Percentiles rank a stretch among this genome's conserved stretches.
phyloP scores from a whole-genome alignment of 768 basidiomycete species.

The Mycena rebaudengoi region DNA sequence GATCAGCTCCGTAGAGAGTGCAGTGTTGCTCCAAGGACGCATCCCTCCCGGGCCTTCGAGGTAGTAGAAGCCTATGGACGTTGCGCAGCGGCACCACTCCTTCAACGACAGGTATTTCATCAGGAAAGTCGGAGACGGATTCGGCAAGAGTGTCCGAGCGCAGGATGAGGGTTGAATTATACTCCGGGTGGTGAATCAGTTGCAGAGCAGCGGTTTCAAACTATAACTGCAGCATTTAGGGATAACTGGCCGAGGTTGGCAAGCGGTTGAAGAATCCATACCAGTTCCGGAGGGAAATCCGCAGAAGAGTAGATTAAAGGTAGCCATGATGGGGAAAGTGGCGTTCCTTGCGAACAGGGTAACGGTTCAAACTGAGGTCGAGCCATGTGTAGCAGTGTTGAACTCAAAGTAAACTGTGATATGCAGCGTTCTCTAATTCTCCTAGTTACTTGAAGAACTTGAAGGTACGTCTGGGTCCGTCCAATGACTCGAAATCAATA shows the following conservation, averaged over 20 bases:
- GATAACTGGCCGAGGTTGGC: neutral
- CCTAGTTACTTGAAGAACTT: too few species aligned
- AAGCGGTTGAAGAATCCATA: constrained; percentile 28
- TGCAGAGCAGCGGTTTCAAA: constrained; percentile 79
- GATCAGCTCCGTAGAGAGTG: constrained; percentile 66
- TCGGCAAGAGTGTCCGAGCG: constrained; percentile 76
- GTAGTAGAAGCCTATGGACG: constrained; percentile 75
- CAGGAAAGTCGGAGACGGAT: constrained; percentile 41
- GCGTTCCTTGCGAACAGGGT: constrained; percentile 3
- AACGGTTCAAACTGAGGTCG: constrained; percentile 26
- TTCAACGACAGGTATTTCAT: constrained; percentile 45
- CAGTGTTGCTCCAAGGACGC: constrained; percentile 78
- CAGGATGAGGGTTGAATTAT: constrained; percentile 90
- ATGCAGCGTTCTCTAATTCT: too few species aligned
- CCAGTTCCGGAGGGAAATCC: constrained; percentile 45
- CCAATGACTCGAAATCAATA: too few species aligned
- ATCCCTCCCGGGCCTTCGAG: constrained; percentile 83
- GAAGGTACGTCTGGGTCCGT: too few species aligned
- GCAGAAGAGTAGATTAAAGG: constrained; percentile 45
- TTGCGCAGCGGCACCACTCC: constrained; percentile 52
- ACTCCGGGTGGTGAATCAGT: constrained; percentile 88
- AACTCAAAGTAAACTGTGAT: too few species aligned
- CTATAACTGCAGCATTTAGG: constrained; percentile 46
- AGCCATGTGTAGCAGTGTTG: neutral
- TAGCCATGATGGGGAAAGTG: constrained; percentile 15